Evolutionary conservation across 139 green algal genomes (phyloP), one percentile per base, ranked within the genome.

Genomic region (Micractinium conductrix): DNA sequence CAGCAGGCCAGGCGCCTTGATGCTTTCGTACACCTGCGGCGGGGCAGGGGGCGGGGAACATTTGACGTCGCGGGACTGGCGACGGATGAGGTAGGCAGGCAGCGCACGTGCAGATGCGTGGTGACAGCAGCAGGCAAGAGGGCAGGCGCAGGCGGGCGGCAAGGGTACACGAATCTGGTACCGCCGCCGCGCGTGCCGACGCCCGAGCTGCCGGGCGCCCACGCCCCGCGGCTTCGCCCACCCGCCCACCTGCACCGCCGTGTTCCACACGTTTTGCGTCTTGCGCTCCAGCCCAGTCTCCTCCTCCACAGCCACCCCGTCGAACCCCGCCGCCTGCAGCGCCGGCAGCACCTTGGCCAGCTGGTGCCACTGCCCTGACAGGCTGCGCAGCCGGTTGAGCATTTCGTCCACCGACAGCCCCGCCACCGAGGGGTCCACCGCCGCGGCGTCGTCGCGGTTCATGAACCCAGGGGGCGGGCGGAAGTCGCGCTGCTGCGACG

Each of bases 391-490:
- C 17, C 81, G 83, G 58, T 84, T 88, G 2, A 96, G 70, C 87
- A 94, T 88, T 43, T 81, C 73, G 6, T 90, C 85, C 21, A 40
- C 26, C 33, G 78, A 30, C 68, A 92, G 55, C 68, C 79, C 60
- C n/a, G 35, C 2, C 24, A 78, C 45, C 5, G 53, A 69, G 35
- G 50, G 40, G 14, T 37, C 22, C n/a, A 22, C 65, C 40, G 69
- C 17, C 75, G 14, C 87, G 65, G n/a, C 76, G 6, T 43, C 42
- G 42, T 22, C 84, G 1, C 85, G 84, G 38, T 96, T 89, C 93
- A 97, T 96, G 88, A 97, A 97, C 35, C 93, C 93, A 4, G 93
- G 87, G 2, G 93, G 94, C 7, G 94, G 94, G 1, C 93, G 81
- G 85, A 93, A 96, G 62, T 89, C 86, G n/a, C n/a, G n/a, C 70